Evolutionary conservation across 352 stramenopile genomes (phyloP).

Genomic region (Globisporangium yorkense): DNA sequence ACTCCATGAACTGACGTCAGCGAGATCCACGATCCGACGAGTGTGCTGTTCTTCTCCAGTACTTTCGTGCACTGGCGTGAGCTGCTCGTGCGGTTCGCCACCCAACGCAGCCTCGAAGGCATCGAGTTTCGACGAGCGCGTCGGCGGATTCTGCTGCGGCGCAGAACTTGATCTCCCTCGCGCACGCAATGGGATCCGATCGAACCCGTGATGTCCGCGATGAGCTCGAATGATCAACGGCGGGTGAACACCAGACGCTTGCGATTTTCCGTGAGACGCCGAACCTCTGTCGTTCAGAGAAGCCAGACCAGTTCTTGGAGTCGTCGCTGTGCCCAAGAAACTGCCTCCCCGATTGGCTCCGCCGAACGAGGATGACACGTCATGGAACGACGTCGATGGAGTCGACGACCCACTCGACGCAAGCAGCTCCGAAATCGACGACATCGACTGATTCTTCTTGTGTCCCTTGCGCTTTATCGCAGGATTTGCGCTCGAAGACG

Average conservation of each 20-base stretch:
- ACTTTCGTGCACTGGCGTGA: slow-evolving; percentile 22
- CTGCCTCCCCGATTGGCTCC: slow-evolving; percentile 20
- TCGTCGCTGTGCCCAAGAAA: slow-evolving; percentile 44
- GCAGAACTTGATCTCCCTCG: slow-evolving; percentile 56
- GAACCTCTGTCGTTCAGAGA: slow-evolving; percentile 59
- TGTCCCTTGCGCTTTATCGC: slow-evolving; percentile 60
- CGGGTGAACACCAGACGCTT: slow-evolving; percentile 10
- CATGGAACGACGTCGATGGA: slow-evolving; percentile 55
- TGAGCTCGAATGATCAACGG: slow-evolving; percentile 5
- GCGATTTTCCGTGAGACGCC: slow-evolving; percentile 11
- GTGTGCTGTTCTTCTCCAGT: background rate
- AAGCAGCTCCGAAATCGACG: slow-evolving; percentile 80
- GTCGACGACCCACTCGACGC: slow-evolving; percentile 28
- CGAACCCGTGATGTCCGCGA: slow-evolving; percentile 12
- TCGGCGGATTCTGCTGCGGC: slow-evolving; percentile 27
- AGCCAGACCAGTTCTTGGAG: slow-evolving; percentile 60
- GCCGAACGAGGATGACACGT: slow-evolving; percentile 37
- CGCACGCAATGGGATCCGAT: slow-evolving; percentile 23
- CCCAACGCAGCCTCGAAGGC: background rate
- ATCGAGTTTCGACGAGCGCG: slow-evolving; percentile 1
- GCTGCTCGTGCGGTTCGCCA: slow-evolving; percentile 12
- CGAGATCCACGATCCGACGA: slow-evolving; percentile 45
- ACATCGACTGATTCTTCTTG: slow-evolving; percentile 89
- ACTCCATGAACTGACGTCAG: slow-evolving; percentile 40
- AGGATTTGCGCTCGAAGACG: slow-evolving; percentile 18